Conservation (phyloP, 305 asterid genomes). For the Fraxinus albicans region DNA sequence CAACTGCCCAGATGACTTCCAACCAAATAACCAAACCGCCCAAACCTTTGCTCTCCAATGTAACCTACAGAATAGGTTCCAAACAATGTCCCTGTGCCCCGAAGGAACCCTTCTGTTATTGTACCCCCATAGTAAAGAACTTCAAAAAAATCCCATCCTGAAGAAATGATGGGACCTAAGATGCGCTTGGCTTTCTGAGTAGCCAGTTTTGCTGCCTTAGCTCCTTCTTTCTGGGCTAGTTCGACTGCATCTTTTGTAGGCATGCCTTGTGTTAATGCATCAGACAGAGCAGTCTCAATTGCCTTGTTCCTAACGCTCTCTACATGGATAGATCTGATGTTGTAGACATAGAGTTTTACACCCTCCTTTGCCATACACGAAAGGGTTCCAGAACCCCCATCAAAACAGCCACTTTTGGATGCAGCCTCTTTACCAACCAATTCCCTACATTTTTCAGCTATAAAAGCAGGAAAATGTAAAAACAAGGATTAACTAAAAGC, state of each 20-base stretch:
- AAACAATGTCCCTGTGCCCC: slow-evolving; percentile 82
- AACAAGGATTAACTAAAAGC: slow-evolving; percentile 4
- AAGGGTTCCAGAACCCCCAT: slow-evolving; percentile 74
- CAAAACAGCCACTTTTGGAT: slow-evolving; percentile 94
- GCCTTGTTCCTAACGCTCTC: slow-evolving; percentile 72
- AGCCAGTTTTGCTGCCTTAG: slow-evolving; percentile 91
- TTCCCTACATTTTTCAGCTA: slow-evolving; percentile 87
- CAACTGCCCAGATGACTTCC: slow-evolving; percentile 91
- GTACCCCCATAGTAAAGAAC: slow-evolving; percentile 90
- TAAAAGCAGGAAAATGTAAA: slow-evolving; percentile 23
- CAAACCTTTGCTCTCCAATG: slow-evolving; percentile 68
- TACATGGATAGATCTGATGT: slow-evolving; percentile 63
- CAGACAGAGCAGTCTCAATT: slow-evolving; percentile 69
- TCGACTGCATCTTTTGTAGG: slow-evolving; percentile 66
- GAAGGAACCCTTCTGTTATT: slow-evolving; percentile 75
- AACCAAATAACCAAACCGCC: slow-evolving; percentile 84
- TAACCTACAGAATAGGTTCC: slow-evolving; percentile 76
- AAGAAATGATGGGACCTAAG: slow-evolving; percentile 83
- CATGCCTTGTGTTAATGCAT: slow-evolving; percentile 80
- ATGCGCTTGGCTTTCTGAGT: slow-evolving; percentile 68
- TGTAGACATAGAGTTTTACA: slow-evolving; percentile 75
- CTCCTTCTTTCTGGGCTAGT: slow-evolving; percentile 80
- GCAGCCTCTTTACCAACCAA: slow-evolving; percentile 85
- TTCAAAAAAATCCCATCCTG: slow-evolving; percentile 97
- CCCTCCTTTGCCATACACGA: slow-evolving; percentile 88